These are phyloP conservation scores for Zizania palustris DNA, from an alignment of 202 grass and related monocot species.

Conservation along the genomic window DNA sequence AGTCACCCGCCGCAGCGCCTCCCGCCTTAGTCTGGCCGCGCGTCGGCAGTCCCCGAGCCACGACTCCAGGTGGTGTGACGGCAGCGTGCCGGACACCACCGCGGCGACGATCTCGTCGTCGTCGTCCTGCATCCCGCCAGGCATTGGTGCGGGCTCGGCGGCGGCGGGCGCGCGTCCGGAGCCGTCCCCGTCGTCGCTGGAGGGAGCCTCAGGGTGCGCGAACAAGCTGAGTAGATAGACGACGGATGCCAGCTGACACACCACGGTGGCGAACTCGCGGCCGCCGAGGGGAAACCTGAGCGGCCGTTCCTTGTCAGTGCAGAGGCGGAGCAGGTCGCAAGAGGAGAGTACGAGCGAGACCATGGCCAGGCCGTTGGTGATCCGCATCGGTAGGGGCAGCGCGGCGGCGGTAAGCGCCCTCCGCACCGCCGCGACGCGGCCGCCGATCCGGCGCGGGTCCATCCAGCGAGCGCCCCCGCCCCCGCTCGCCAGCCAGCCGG, in stretches of 20 bases:
- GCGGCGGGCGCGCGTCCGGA: neutral
- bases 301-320: constrained; percentile 39
- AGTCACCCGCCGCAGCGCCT: constrained; percentile 61
- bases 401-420: constrained; percentile 48
- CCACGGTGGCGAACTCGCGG: constrained; percentile 47
- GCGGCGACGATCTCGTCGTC: constrained; percentile 71
- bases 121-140: constrained; percentile 1
- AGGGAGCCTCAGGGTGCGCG: constrained; percentile 36
- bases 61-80: constrained; percentile 65
- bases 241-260: constrained; percentile 57
- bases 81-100: constrained; percentile 53
- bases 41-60: constrained; percentile 60
- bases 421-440: constrained; percentile 38
- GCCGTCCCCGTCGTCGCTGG: constrained; percentile 27
- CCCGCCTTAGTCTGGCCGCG: constrained; percentile 57
- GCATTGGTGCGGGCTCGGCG: constrained; percentile 43
- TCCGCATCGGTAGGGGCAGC: constrained; percentile 54
- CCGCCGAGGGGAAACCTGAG: constrained; percentile 56
- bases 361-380: constrained; percentile 53
- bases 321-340: constrained; percentile 66
- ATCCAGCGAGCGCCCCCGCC: neutral
- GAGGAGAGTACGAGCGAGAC: constrained; percentile 52
- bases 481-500: neutral
- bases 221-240: constrained; percentile 63
- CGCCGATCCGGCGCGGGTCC: constrained; percentile 35